phyloP scores from a whole-genome alignment of 2,329 filamentous ascomycete species.

The Ceratocystis huliohia region DNA sequence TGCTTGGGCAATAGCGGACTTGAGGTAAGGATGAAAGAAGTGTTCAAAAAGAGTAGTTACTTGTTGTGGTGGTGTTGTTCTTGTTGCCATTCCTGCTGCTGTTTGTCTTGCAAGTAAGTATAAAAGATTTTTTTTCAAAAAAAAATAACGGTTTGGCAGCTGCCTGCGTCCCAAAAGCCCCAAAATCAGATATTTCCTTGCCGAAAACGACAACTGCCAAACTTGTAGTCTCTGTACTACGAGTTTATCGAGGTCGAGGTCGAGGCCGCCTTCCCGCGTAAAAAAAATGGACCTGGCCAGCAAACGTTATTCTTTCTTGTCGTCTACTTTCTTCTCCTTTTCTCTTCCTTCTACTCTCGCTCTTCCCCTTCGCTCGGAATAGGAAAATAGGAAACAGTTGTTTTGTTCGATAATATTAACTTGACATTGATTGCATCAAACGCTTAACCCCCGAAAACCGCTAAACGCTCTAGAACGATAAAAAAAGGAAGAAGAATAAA shows the following conservation, averaged over 20 bases:
- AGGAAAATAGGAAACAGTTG: neutral
- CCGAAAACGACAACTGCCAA: too few relatives aligned
- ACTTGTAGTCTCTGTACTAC: too few relatives aligned
- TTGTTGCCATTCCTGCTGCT: too few relatives aligned
- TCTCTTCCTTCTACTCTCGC: neutral
- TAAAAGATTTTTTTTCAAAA: too few relatives aligned
- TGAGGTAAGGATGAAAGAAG: neutral
- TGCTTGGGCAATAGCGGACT: neutral
- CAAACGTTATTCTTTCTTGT: neutral
- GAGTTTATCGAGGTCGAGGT: neutral
- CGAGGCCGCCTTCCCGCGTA: neutral
- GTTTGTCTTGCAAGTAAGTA: too few relatives aligned
- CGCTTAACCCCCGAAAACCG: neutral
- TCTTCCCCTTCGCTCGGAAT: neutral
- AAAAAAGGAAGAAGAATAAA: neutral
- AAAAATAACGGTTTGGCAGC: neutral
- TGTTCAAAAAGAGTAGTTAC: neutral
- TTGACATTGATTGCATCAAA: neutral
- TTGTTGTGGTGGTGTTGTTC: neutral
- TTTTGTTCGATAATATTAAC: neutral
- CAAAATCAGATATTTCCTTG: too few relatives aligned
- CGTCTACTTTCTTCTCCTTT: neutral
- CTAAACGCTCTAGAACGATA: conserved; percentile 5
- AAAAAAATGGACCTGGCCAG: neutral
- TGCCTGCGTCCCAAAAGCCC: neutral